Evolutionary conservation across 2,329 filamentous ascomycete genomes (phyloP).

Genomic region (Aureobasidium sp.): DNA sequence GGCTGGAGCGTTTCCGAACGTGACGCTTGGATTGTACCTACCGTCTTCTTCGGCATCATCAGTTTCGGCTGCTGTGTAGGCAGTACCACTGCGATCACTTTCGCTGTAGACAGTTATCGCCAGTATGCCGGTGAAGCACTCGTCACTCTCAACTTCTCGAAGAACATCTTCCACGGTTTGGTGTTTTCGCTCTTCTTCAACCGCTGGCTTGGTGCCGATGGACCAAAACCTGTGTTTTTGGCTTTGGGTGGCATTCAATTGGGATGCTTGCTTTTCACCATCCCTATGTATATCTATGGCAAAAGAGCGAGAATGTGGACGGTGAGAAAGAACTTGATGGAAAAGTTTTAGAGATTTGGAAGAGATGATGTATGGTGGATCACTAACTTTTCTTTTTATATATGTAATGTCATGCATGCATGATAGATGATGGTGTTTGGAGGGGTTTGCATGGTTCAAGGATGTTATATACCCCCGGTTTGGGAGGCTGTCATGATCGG

Average conservation of each 20-base stretch:
- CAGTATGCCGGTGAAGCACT: conserved; percentile 91
- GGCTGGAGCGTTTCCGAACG: conserved; percentile 78
- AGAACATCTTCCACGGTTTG: conserved; percentile 87
- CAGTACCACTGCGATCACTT: conserved; percentile 86
- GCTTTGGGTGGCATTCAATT: conserved; percentile 83
- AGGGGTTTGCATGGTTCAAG: background rate
- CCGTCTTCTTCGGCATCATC: conserved; percentile 83
- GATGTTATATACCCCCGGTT: background rate
- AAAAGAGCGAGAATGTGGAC: conserved; percentile 95
- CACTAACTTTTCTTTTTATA: background rate
- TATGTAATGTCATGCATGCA: background rate
- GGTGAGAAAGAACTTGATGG: conserved; percentile 76
- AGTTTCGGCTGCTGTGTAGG: conserved; percentile 89
- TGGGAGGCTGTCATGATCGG: background rate
- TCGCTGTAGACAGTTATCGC: conserved; percentile 86
- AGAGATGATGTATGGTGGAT: background rate
- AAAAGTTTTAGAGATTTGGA: conserved; percentile 48
- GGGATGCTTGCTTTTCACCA: conserved; percentile 61
- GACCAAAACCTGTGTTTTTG: conserved; percentile 70
- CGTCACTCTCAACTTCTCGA: conserved; percentile 89
- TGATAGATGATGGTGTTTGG: background rate
- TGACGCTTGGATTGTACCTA: conserved; percentile 84
- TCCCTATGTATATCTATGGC: conserved; percentile 92
- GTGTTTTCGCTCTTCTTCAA: conserved; percentile 86
- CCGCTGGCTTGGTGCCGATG: conserved; percentile 69